Base-by-base conservation (phyloP, 2,329 filamentous ascomycete species). In the Dactylella cylindrospora region DNA sequence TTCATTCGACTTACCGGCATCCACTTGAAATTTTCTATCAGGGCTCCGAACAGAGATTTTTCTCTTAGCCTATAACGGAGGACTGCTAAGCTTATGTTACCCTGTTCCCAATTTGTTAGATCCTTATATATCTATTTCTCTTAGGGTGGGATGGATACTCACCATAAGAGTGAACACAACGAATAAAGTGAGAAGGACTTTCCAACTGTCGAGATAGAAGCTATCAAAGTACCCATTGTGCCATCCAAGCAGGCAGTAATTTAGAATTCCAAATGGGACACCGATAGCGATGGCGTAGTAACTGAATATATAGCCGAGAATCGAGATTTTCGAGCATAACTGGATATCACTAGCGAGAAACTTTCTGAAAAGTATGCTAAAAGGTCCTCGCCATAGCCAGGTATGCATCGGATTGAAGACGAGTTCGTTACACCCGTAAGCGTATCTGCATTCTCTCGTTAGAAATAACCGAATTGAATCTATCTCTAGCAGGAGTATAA, bases 201-300 rank as follows among this genome's bases (percentile, higher is more conserved):
- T 80, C 75, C 81, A 86, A 0, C 79, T 83, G 66, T 83, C 81
- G 71, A 84, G 75, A 71, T 86, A 86, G 73, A 40, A 40, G 6
- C 20, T 6, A 69, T 84, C 82, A 33, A 84, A 75, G 50, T 81
- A 75, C 25, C 83, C 84, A 67, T 84, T 83, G 74, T 79, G 85
- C 80, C 83, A 86, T 32, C 85, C 85, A 45, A 86, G 76, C 31
- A 85, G 72, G 71, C 87, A 81, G 72, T 88, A 88, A 72, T 88
- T 88, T 59, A 80, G 72, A 1, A 84, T 69, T 0, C 84, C 85
- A 43, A 88, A 75, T 15, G 83, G 73, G 75, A 84, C 83, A 2
- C 83, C 80, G 0, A 80, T 79, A 3, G 79, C 84, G 53, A 88
- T 81, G 19, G 85, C 85, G 67, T 85, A 86, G 74, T 86, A 85